phyloP scores from a whole-genome alignment of 495 filamentous ascomycete species.

The Bombardia bombarda region DNA sequence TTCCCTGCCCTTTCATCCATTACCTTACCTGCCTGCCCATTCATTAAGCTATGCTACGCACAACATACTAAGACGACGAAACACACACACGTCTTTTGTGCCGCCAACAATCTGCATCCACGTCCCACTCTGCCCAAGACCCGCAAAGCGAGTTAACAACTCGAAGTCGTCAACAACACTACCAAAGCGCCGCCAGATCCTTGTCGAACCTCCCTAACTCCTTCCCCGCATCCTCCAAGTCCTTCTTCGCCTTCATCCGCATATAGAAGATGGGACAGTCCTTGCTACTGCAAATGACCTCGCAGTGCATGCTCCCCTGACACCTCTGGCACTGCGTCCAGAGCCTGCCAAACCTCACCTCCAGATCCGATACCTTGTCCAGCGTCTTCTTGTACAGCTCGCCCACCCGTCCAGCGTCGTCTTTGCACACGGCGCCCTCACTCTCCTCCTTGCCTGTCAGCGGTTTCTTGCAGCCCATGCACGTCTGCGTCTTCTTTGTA shows the following conservation, averaged over 20 bases:
- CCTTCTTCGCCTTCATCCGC: slow-evolving; percentile 99
- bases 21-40: too few species aligned
- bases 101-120: too few species aligned
- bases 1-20: too few species aligned
- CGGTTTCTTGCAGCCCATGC: slow-evolving; percentile 98
- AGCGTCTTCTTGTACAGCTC: slow-evolving; percentile 92
- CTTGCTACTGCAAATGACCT: slow-evolving; percentile 92
- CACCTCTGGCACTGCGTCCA: slow-evolving; percentile 99
- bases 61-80: too few species aligned
- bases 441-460: slow-evolving; percentile 69
- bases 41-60: too few species aligned
- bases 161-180: neutral
- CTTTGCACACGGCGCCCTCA: slow-evolving; percentile 77
- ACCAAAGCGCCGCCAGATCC: slow-evolving; percentile 52
- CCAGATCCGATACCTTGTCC: slow-evolving; percentile 78
- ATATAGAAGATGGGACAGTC: slow-evolving; percentile 99
- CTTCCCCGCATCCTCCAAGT: slow-evolving; percentile 89
- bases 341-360: slow-evolving; percentile 83
- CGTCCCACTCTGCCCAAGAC: too few species aligned
- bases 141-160: too few species aligned
- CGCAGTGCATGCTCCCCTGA: slow-evolving; percentile 93
- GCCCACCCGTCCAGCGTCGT: slow-evolving; percentile 76
- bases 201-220: slow-evolving; percentile 86
- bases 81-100: too few species aligned
- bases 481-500: slow-evolving; percentile 92